Conservation (phyloP, 805 yeast species). For the Ogataea minuta region DNA sequence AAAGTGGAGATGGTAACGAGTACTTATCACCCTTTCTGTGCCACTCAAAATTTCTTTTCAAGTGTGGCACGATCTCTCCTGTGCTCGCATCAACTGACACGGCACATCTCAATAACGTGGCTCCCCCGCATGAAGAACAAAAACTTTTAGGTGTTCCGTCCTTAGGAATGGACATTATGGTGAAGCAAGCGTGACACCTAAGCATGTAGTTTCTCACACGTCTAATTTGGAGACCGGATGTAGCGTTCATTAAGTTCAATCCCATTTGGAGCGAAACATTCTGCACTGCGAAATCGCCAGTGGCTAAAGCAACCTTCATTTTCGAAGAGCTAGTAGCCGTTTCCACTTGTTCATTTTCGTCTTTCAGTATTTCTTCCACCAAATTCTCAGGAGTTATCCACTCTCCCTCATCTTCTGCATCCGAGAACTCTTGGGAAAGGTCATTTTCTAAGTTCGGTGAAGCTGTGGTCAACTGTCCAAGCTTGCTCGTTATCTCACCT, state of each 20-base stretch:
- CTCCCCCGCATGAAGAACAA: constrained; percentile 95
- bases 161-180: constrained; percentile 72
- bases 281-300: constrained; percentile 98
- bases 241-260: constrained; percentile 76
- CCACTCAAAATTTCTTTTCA: constrained; percentile 94
- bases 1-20: constrained; percentile 83
- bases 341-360: constrained; percentile 59
- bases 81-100: constrained; percentile 77
- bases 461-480: not conserved
- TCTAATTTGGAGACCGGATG: constrained; percentile 80
- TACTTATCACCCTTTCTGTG: constrained; percentile 80
- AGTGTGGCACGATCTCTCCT: constrained; percentile 83
- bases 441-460: constrained; percentile 15
- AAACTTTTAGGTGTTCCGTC: constrained; percentile 78
- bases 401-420: constrained; percentile 77
- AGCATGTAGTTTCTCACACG: constrained; percentile 89
- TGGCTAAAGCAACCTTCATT: constrained; percentile 80
- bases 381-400: constrained; percentile 95
- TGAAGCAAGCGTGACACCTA: constrained; percentile 96
- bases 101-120: constrained; percentile 84
- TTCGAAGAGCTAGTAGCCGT: constrained; percentile 32
- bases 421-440: constrained; percentile 47
- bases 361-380: constrained; percentile 64
- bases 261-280: constrained; percentile 93
- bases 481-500: not conserved